These are phyloP conservation scores for Hymenotorrendiella dingleyae DNA, from an alignment of 2,329 filamentous ascomycete species.

Conservation along the genomic window DNA sequence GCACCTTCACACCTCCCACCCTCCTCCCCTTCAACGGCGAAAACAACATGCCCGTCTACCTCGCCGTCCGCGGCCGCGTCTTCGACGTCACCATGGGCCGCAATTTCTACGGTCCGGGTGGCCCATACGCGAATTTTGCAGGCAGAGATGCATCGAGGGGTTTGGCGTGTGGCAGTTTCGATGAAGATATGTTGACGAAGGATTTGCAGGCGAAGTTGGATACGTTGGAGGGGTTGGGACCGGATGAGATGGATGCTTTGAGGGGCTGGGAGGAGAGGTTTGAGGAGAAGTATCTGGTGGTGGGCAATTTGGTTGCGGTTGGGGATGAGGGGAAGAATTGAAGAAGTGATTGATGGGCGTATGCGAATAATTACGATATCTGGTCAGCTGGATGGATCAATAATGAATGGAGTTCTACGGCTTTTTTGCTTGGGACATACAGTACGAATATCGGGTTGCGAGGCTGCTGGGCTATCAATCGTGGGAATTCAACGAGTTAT, in stretches of 20 bases:
- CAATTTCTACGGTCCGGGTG: constrained; percentile 94
- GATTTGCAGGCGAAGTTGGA: constrained; percentile 81
- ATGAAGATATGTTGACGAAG: constrained; percentile 90
- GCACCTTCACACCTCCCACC: constrained; percentile 67
- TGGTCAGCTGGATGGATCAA: too few species aligned
- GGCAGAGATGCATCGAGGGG: constrained; percentile 86
- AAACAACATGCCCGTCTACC: constrained; percentile 69
- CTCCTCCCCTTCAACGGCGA: constrained; percentile 82
- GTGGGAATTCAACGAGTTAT: too few species aligned
- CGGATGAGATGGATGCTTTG: constrained; percentile 76
- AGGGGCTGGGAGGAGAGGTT: constrained; percentile 93
- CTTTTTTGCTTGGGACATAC: too few species aligned
- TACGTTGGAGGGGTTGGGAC: constrained; percentile 62
- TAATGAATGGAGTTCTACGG: too few species aligned
- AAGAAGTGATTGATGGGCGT: not conserved
- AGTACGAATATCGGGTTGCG: too few species aligned
- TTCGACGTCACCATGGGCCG: constrained; percentile 84
- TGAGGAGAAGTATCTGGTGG: constrained; percentile 88
- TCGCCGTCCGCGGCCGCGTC: constrained; percentile 84
- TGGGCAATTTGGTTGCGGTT: constrained; percentile 74
- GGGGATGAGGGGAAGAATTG: constrained; percentile 45
- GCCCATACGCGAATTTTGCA: constrained; percentile 94
- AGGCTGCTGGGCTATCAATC: too few species aligned
- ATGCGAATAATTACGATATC: too few species aligned
- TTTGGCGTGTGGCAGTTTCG: constrained; percentile 86